phyloP scores from a whole-genome alignment of 345 rosid species.

The Eutrema heterophyllum region DNA sequence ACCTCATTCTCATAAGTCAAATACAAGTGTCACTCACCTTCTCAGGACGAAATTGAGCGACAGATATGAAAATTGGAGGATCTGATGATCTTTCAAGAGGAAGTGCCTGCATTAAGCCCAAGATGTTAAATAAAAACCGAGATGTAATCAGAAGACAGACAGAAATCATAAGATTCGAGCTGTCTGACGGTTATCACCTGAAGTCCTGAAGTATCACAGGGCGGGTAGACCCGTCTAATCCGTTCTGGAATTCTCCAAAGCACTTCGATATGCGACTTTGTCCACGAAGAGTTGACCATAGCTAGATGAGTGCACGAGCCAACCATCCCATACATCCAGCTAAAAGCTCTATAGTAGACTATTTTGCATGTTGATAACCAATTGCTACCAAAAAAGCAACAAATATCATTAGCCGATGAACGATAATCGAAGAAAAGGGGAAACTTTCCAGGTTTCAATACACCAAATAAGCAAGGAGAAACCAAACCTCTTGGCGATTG shows the following conservation, averaged over 20 bases:
- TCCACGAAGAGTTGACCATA: slow-evolving; percentile 98
- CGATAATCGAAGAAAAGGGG: neutral
- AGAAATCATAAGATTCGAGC: neutral
- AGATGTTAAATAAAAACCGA: slow-evolving; percentile 14
- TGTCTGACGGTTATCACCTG: slow-evolving; percentile 43
- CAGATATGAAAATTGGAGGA: slow-evolving; percentile 65
- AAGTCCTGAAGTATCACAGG: slow-evolving; percentile 93
- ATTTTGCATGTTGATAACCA: slow-evolving; percentile 79
- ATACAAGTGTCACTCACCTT: slow-evolving; percentile 62
- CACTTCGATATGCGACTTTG: slow-evolving; percentile 70
- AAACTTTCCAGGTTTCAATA: neutral
- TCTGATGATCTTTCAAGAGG: slow-evolving; percentile 66
- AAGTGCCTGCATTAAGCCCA: slow-evolving; percentile 46
- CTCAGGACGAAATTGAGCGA: slow-evolving; percentile 99
- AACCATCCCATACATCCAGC: slow-evolving; percentile 83
- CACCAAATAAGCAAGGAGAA: neutral
- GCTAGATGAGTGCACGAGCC: slow-evolving; percentile 85
- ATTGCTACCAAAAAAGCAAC: slow-evolving; percentile 37
- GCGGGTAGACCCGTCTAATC: slow-evolving; percentile 79
- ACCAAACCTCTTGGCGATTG: slow-evolving; percentile 58
- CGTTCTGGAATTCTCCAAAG: slow-evolving; percentile 74
- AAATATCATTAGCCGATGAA: neutral
- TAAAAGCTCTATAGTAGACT: slow-evolving; percentile 63
- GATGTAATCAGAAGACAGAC: neutral
- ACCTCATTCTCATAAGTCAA: slow-evolving; percentile 34